Percentiles rank a stretch among this genome's conserved stretches.
Conservation (phyloP, 164 flowering plant genomes). For the Berberis thunbergii region DNA sequence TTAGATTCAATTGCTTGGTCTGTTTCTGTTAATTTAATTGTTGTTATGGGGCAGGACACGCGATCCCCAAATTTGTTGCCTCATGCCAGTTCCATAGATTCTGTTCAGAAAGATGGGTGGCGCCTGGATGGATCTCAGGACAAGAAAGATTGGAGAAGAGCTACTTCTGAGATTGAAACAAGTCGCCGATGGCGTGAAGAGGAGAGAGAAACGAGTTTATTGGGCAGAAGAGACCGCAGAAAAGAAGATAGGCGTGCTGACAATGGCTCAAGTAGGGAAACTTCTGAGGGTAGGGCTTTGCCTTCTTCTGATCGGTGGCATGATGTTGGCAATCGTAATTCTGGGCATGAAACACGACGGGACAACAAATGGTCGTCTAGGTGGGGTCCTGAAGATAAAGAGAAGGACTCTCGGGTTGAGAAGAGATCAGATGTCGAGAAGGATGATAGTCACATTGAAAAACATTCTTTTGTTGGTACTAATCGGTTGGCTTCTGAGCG, state of each 20-base stretch:
- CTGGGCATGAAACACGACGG: constrained; percentile 63
- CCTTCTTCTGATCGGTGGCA: constrained; percentile 73
- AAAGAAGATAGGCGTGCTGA: constrained; percentile 73
- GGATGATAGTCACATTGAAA: constrained; percentile 65
- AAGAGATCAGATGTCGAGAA: constrained; percentile 58
- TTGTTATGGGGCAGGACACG: constrained; percentile 35
- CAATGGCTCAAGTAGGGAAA: constrained; percentile 35
- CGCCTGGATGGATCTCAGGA: constrained; percentile 74
- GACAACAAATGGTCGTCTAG: constrained; percentile 93
- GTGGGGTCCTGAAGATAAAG: constrained; percentile 98
- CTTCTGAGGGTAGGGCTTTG: constrained; percentile 40
- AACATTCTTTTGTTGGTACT: constrained; percentile 28
- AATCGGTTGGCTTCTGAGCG: constrained; percentile 56
- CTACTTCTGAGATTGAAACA: constrained; percentile 47
- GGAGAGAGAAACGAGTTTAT: constrained; percentile 87
- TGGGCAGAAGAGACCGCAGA: constrained; percentile 76
- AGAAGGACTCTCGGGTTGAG: constrained; percentile 65
- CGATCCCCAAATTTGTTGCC: constrained; percentile 37
- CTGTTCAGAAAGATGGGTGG: constrained; percentile 66
- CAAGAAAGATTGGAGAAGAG: constrained; percentile 76
- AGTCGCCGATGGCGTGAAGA: constrained; percentile 95
- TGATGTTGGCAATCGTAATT: constrained; percentile 51
- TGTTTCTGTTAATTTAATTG: too few relatives aligned
- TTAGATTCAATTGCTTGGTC: too few relatives aligned
- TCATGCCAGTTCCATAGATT: constrained; percentile 28